Percentiles rank a stretch among this genome's conserved stretches.
Conservation (phyloP, 768 basidiomycete species). For the Tricholoma terreum region DNA sequence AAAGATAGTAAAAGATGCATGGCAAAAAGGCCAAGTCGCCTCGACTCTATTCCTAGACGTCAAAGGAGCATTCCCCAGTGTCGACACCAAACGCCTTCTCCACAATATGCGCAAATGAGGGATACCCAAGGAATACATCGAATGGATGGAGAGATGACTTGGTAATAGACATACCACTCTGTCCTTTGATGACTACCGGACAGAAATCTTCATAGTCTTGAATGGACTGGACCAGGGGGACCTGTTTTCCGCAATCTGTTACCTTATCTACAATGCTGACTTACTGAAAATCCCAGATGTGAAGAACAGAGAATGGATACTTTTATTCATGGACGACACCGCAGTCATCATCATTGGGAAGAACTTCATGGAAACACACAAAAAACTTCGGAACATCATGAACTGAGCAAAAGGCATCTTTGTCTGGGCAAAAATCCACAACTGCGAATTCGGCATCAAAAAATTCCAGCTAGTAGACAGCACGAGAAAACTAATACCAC, state of each 20-base stretch:
- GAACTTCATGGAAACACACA: neutral
- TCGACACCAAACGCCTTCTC: slow-evolving; percentile 22
- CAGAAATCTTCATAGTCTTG: slow-evolving; percentile 8
- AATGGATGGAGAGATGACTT: slow-evolving; percentile 14
- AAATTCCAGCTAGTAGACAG: too few species aligned
- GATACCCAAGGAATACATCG: slow-evolving; percentile 13
- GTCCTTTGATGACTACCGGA: slow-evolving; percentile 23
- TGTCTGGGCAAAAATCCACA: too few species aligned
- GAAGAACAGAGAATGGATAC: neutral
- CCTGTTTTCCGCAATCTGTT: slow-evolving; percentile 21
- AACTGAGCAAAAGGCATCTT: too few species aligned
- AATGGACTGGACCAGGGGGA: slow-evolving; percentile 28
- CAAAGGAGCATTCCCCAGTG: slow-evolving; percentile 6
- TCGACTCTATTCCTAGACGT: too few species aligned
- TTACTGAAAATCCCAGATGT: slow-evolving; percentile 14
- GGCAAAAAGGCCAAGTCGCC: too few species aligned
- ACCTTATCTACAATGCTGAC: slow-evolving; percentile 22
- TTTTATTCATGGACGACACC: neutral
- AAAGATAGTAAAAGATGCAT: slow-evolving; percentile 34
- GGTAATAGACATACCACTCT: slow-evolving; percentile 17
- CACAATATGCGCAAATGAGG: too few species aligned
- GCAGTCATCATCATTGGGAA: neutral
- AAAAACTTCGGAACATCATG: too few species aligned
- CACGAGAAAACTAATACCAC: too few species aligned
- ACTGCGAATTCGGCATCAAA: too few species aligned